Evolutionary conservation across 208 protist species (phyloP), one percentile per base, ranked within the genome.

Genomic region (Acanthamoeba lenticulata): DNA sequence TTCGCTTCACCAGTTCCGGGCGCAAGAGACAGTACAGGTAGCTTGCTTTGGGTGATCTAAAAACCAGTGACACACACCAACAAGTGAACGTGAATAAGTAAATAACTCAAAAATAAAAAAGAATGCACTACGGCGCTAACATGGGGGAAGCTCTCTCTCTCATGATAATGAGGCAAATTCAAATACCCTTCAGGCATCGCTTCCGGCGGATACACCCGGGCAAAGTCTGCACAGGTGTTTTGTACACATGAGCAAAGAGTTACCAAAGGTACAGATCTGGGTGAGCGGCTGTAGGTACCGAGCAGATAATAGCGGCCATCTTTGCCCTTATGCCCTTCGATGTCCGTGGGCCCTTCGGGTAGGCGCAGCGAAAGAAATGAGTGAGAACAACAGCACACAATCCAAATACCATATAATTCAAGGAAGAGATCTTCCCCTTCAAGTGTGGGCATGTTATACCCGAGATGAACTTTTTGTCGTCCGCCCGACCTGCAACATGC

Each of bases 271-370:
- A 83, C 4, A 32, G 42, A 5, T n/a, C 9, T 24, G n/a, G 1
- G 72, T 49, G 11, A 45, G 62, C 62, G 24, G n/a, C 11, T 38
- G 32, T 24, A 74, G 32, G 55, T 85, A 85, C 74, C 74, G 19
- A 85, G 74, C 24, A 85, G 42, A 65, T 93, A 93, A 34, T 74
- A 93, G 89, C 89, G 74, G 36, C 19, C 89, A 36, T 93, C 89
- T 21, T 27, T 1, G n/a, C 89, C 89, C 9, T 44, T 34, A 36
- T 93, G 89, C 1, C 89, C 89, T 65, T 93, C 89, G 29, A 93
- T 60, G 21, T 93, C 89, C 11, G 72, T 67, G 32, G 89, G 89
- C 6, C 81, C 81, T 67, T 29, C 52, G 42, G 32, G 52, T 15
- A 3, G 34, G 1, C 32, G 1, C 45, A 67, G 21, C 11, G 13